Evolutionary conservation across 2,329 filamentous ascomycete genomes (phyloP).

Genomic region (Cladophialophora carrionii): DNA sequence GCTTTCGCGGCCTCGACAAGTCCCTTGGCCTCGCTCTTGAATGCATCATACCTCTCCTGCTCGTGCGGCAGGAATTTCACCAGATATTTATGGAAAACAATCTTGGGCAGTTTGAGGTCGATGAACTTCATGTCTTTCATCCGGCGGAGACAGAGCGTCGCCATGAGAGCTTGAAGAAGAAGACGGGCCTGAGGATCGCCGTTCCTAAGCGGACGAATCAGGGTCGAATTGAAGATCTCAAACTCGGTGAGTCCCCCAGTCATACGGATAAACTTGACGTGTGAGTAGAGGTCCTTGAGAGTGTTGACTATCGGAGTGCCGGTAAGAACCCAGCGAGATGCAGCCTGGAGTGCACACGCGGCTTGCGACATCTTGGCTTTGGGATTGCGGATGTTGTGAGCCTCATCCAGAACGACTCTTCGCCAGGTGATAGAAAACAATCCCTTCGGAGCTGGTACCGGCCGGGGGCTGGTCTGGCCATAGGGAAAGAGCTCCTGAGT

Average conservation of each 20-base stretch:
- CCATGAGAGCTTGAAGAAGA: conserved; percentile 75
- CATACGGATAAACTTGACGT: conserved; percentile 75
- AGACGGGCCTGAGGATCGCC: conserved; percentile 62
- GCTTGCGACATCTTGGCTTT: conserved; percentile 72
- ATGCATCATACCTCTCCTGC: conserved; percentile 69
- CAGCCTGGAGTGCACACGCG: conserved; percentile 66
- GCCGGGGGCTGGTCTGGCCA: conserved; percentile 51
- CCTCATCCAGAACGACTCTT: conserved; percentile 80
- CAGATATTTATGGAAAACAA: conserved; percentile 76
- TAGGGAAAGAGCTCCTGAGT: conserved; percentile 64
- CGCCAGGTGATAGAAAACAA: conserved; percentile 72
- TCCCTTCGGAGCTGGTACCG: conserved; percentile 50
- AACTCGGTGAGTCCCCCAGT: conserved; percentile 74
- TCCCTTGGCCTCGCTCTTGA: conserved; percentile 72
- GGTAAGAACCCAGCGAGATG: conserved; percentile 77
- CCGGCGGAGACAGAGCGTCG: conserved; percentile 76
- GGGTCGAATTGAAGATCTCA: conserved; percentile 71
- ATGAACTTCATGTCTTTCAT: conserved; percentile 89
- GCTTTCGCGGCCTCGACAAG: conserved; percentile 52
- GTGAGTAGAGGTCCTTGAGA: conserved; percentile 77
- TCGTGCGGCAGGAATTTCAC: conserved; percentile 75
- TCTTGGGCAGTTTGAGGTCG: conserved; percentile 74
- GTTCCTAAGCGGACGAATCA: conserved; percentile 68
- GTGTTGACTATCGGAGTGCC: conserved; percentile 84
- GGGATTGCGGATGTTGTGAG: conserved; percentile 78